Evolutionary conservation across 208 protist species (phyloP).

Genomic region (Crithidia acanthocephali): DNA sequence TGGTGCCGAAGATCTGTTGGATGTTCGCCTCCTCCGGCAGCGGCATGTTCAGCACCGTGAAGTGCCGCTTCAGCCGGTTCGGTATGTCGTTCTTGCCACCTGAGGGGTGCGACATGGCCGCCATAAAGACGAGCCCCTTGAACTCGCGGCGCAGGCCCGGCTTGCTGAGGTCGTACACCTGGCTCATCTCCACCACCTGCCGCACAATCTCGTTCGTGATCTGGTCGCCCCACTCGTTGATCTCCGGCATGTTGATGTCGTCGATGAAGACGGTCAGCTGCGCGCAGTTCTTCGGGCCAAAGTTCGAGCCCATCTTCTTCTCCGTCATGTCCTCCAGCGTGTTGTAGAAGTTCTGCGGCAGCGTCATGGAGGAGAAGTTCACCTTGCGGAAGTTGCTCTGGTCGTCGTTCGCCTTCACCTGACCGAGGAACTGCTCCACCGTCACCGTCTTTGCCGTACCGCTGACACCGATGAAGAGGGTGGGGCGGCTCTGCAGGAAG

Average conservation of each 20-base stretch:
- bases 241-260: conserved; percentile 97
- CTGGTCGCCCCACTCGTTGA: conserved; percentile 96
- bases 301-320: conserved; percentile 95
- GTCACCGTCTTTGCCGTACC: conserved; percentile 97
- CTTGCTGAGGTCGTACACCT: conserved; percentile 89
- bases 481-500: conserved; percentile 82
- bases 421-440: conserved; percentile 91
- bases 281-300: conserved; percentile 94
- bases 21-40: conserved; percentile 95
- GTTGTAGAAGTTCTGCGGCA: conserved; percentile 93
- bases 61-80: conserved; percentile 97
- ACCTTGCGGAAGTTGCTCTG: conserved; percentile 93
- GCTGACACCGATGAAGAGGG: conserved; percentile 93
- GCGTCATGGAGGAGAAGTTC: conserved; percentile 95
- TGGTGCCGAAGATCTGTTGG: conserved; percentile 94
- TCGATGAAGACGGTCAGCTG: conserved; percentile 94
- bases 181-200: conserved; percentile 90
- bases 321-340: conserved; percentile 94
- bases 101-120: conserved; percentile 97
- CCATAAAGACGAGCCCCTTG: conserved; percentile 96
- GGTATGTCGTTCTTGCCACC: conserved; percentile 99
- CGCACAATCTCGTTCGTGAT: conserved; percentile 97
- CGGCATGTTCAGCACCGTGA: conserved; percentile 97
- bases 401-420: conserved; percentile 76
- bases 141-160: conserved; percentile 95